Conservation (phyloP, 2,329 filamentous ascomycete species). For the Penicillium freii region DNA sequence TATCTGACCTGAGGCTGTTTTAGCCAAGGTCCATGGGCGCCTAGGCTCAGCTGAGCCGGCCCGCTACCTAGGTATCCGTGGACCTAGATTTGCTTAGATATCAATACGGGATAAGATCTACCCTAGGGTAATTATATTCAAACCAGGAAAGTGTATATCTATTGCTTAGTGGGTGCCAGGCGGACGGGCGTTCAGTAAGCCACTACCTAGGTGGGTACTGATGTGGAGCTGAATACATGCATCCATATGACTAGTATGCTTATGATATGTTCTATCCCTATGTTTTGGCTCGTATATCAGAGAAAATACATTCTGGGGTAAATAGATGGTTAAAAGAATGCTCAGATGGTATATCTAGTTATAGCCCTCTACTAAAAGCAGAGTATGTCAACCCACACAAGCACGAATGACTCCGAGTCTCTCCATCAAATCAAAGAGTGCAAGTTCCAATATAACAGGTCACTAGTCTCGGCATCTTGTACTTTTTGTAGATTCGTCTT, state of each 20-base stretch:
- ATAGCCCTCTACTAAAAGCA: not conserved
- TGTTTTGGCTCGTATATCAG: not conserved
- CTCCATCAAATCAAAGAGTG: not conserved
- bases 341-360: not conserved
- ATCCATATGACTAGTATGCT: not conserved
- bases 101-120: not conserved
- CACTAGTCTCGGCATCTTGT: not conserved
- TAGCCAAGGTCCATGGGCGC: not conserved
- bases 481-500: not conserved
- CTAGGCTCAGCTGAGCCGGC: not conserved
- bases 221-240: not conserved
- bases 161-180: not conserved
- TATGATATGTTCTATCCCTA: not conserved
- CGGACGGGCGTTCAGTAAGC: too few relatives aligned
- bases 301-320: not conserved
- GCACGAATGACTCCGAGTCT: not conserved
- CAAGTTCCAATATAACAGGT: not conserved
- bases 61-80: not conserved
- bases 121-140: not conserved
- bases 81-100: not conserved
- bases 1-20: not conserved
- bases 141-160: not conserved
- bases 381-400: not conserved
- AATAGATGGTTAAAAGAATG: not conserved
- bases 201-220: too few relatives aligned